Evolutionary conservation across 805 yeast genomes (phyloP).

Genomic region (Kazachstania kunashirensis): DNA sequence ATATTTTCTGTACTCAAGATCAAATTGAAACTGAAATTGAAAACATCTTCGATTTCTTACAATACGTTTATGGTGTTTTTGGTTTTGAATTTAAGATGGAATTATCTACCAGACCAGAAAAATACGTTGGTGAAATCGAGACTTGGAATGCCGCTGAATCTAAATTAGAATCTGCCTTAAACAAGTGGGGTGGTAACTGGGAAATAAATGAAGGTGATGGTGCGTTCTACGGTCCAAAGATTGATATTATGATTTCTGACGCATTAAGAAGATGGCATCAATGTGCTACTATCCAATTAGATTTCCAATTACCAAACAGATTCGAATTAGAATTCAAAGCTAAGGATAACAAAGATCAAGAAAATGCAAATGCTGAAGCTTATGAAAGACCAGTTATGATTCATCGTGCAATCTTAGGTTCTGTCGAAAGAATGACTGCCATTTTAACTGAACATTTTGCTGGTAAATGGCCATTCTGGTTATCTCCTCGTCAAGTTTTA

Average conservation of each 20-base stretch:
- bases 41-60: slow-evolving; percentile 75
- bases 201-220: slow-evolving; percentile 96
- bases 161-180: slow-evolving; percentile 72
- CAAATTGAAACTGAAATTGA: slow-evolving; percentile 83
- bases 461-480: slow-evolving; percentile 99
- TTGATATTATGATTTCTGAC: slow-evolving; percentile 91
- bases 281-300: slow-evolving; percentile 97
- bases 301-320: slow-evolving; percentile 94
- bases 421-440: slow-evolving; percentile 98
- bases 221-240: slow-evolving; percentile 92
- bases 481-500: slow-evolving; percentile 96
- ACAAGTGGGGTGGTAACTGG: slow-evolving; percentile 84
- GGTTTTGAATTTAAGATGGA: slow-evolving; percentile 96
- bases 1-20: slow-evolving; percentile 87
- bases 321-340: slow-evolving; percentile 83
- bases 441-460: slow-evolving; percentile 95
- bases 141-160: slow-evolving; percentile 91
- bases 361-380: slow-evolving; percentile 35
- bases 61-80: slow-evolving; percentile 78
- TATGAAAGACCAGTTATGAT: slow-evolving; percentile 93
- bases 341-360: slow-evolving; percentile 37
- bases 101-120: slow-evolving; percentile 94
- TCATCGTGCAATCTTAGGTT: slow-evolving; percentile 97
- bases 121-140: slow-evolving; percentile 86
- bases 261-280: slow-evolving; percentile 96